Evolutionary conservation across 192 early-diverging fungal species (phyloP).

Genomic region (Rhizophagus sp.): DNA sequence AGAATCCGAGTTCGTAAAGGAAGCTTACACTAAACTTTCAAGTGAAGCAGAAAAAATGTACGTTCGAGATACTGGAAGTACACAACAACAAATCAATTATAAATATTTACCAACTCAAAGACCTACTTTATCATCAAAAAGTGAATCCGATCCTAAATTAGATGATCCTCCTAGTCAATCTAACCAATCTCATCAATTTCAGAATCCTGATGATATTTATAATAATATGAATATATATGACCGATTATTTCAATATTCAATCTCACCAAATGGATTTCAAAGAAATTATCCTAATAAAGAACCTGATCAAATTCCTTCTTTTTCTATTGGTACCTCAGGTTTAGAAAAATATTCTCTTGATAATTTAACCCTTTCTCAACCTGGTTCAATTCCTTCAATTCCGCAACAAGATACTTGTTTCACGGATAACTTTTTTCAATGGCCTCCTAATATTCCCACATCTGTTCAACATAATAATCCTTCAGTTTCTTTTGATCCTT

Average conservation of each 20-base stretch:
- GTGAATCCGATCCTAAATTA: background rate
- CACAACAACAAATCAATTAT: background rate
- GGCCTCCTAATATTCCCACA: background rate
- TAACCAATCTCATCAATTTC: background rate
- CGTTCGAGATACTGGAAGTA: background rate
- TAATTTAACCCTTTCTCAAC: background rate
- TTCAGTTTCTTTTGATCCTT: background rate
- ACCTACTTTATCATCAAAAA: background rate
- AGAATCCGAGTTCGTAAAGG: conserved; percentile 12
- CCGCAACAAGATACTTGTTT: background rate
- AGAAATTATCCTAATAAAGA: background rate
- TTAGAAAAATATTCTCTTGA: background rate
- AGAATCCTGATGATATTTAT: background rate
- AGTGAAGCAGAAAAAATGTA: conserved; percentile 15
- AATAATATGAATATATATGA: background rate
- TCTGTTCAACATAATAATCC: background rate
- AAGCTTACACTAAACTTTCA: conserved; percentile 7
- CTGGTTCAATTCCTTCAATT: background rate
- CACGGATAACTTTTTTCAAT: background rate
- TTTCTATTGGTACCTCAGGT: background rate
- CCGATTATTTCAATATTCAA: background rate
- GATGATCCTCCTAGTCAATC: background rate
- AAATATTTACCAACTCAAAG: background rate
- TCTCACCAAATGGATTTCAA: background rate
- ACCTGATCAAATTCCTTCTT: background rate